Percentiles rank a stretch among this genome's conserved stretches.
Conservation (phyloP, 2,329 filamentous ascomycete genomes). For the Lomentospora prolificans region DNA sequence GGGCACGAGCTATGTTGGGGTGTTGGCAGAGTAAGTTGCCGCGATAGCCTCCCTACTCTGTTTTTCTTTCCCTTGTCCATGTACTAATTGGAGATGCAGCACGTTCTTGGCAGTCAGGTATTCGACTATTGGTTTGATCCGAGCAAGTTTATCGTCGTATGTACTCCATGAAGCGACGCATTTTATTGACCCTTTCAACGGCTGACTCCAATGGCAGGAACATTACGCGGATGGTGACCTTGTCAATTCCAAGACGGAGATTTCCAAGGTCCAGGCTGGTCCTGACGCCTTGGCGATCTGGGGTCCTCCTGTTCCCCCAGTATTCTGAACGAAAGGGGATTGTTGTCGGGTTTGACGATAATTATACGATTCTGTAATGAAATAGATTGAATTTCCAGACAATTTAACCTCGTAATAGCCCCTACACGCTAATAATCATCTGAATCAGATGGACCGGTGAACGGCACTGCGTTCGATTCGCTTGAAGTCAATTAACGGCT, state of each 20-base stretch:
- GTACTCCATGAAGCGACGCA: too few relatives aligned
- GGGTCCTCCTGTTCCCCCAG: not conserved
- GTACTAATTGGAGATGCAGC: conserved; percentile 16
- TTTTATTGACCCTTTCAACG: too few relatives aligned
- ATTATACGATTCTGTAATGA: too few relatives aligned
- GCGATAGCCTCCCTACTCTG: not conserved
- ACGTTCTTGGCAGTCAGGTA: conserved; percentile 49
- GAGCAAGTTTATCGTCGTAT: conserved; percentile 35
- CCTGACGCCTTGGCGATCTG: not conserved
- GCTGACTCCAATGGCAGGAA: too few relatives aligned
- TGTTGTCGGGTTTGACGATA: not conserved
- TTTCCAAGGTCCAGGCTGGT: not conserved
- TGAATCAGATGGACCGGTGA: too few relatives aligned
- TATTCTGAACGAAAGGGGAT: not conserved
- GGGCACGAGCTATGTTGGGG: conserved; percentile 49
- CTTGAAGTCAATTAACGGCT: too few relatives aligned
- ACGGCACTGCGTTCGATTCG: too few relatives aligned
- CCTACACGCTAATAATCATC: too few relatives aligned
- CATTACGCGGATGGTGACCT: conserved; percentile 55
- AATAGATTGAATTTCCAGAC: too few relatives aligned
- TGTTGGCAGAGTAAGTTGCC: conserved; percentile 33
- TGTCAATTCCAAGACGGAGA: conserved; percentile 40
- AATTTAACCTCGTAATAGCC: too few relatives aligned
- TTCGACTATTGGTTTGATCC: conserved; percentile 56
- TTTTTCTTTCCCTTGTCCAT: not conserved